These are phyloP conservation scores for Aspergillus sp. DNA, from an alignment of 2,329 filamentous ascomycete genomes.

Conservation along the genomic window DNA sequence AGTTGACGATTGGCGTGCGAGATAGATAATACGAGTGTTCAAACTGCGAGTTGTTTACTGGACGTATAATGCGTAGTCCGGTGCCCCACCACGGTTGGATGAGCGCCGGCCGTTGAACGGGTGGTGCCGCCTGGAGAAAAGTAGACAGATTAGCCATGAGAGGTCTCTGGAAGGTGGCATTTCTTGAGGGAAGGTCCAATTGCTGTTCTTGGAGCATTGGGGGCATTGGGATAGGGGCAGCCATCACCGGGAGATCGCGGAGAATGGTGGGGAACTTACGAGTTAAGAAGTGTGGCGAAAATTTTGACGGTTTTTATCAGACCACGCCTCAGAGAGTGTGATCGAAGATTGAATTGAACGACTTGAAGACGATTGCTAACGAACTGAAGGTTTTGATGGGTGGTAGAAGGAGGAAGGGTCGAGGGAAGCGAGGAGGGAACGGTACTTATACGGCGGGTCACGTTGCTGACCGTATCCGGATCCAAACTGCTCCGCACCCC, in stretches of 20 bases:
- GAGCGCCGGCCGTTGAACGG: constrained; percentile 96
- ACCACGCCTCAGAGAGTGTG: constrained; percentile 61
- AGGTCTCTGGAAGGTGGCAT: not conserved
- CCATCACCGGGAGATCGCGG: not conserved
- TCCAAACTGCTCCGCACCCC: constrained; percentile 12
- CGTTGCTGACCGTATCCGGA: constrained; percentile 3
- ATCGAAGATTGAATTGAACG: constrained; percentile 39
- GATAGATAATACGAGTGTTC: constrained; percentile 39
- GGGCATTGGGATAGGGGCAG: not conserved
- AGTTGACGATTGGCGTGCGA: constrained; percentile 25
- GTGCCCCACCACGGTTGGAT: constrained; percentile 81
- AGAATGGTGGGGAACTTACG: constrained; percentile 60
- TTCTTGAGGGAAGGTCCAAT: constrained; percentile 6
- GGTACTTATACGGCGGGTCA: constrained; percentile 16
- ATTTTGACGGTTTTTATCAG: constrained; percentile 73
- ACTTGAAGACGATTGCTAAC: constrained; percentile 27
- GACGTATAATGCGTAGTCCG: constrained; percentile 54
- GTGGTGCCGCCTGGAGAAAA: constrained; percentile 72
- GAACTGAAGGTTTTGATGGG: constrained; percentile 20
- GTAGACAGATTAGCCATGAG: constrained; percentile 7
- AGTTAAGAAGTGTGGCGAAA: constrained; percentile 98
- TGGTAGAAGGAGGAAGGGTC: constrained; percentile 8
- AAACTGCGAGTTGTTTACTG: constrained; percentile 47
- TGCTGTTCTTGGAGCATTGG: not conserved
- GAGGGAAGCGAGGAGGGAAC: constrained; percentile 1